phyloP scores from a whole-genome alignment of 2,329 filamentous ascomycete genomes.

The Ophiostoma ips region DNA sequence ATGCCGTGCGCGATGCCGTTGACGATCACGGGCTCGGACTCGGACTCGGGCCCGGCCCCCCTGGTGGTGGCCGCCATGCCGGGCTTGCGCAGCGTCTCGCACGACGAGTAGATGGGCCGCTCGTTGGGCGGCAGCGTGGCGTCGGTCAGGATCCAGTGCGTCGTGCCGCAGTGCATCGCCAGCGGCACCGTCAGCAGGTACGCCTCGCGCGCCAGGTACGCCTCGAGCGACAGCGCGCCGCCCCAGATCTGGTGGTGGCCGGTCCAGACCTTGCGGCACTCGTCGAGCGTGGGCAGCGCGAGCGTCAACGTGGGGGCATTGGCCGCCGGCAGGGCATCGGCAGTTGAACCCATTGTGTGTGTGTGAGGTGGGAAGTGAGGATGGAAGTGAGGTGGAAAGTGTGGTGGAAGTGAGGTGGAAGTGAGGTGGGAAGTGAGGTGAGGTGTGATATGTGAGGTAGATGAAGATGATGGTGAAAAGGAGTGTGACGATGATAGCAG shows the following conservation, averaged over 20 bases:
- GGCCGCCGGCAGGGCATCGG: constrained; percentile 20
- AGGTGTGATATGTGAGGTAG: neutral
- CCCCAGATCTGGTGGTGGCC: constrained; percentile 46
- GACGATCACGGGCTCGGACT: neutral
- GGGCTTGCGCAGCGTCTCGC: constrained; percentile 49
- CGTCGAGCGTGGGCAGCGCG: constrained; percentile 39
- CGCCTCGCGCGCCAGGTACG: constrained; percentile 46
- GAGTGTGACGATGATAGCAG: neutral
- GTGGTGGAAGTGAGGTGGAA: neutral
- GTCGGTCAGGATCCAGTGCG: constrained; percentile 51
- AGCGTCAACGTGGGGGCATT: constrained; percentile 30
- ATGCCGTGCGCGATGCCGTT: constrained; percentile 59
- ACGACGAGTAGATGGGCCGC: constrained; percentile 46
- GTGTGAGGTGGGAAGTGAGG: neutral
- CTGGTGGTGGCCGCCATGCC: constrained; percentile 27
- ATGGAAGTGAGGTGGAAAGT: neutral
- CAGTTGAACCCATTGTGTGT: constrained; percentile 19
- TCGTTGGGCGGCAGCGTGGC: constrained; percentile 21
- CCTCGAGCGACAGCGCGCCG: constrained; percentile 34
- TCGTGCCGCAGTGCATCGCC: constrained; percentile 42
- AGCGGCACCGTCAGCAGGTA: constrained; percentile 45
- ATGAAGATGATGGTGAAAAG: neutral
- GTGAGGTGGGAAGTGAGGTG: neutral
- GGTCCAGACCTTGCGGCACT: constrained; percentile 40
- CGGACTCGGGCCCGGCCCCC: too few species aligned